Evolutionary conservation across 2,329 filamentous ascomycete species (phyloP), one percentile per base, ranked within the genome.

Genomic region (Aspergillus fischeri): DNA sequence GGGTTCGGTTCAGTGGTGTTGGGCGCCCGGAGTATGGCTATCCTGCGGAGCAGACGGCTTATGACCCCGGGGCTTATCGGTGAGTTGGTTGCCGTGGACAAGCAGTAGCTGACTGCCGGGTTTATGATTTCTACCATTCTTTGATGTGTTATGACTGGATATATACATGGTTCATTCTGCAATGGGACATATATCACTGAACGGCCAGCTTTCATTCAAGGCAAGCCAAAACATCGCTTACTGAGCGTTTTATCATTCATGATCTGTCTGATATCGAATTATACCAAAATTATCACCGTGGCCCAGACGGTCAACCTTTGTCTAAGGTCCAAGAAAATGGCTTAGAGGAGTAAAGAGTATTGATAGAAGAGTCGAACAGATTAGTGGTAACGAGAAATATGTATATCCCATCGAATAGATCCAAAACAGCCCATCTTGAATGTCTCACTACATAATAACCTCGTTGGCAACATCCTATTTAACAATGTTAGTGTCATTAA

Each of bases 391-490:
- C 24, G 44, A 17, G 21, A 3, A 57, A 60, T 61, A 54, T 56
- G 63, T 62, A 62, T 63, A 53, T 53, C 38, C 24, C 45, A 56
- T 51, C 54, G 50, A 63, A 63, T 62, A 60, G 52, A 32, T 56
- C 49, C 49, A 57, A 55, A 54, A 48, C 51, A 52, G 49, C 29
- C 51, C 29, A 52, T 21, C 21, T 20, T 7, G 44, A 47, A 25
- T 24, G 21, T 25, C 38, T 38, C 27, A 70, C 82, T 84, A 97
- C 92, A 97, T 97, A 74, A 97, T 97, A 70, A 96, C 90, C 69
- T 86, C 83, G 68, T 77, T 77, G 54, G 73, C 67, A 52, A 76
- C 73, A 51, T 76, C 73, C 73, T 76, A 49, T 1, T 44, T 32
- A 29, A 24, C 45, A 29, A 44, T 44, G 51, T 62, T 29, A 61